Conservation (phyloP, 163 green algal species). For the Scenedesmus sp. region DNA sequence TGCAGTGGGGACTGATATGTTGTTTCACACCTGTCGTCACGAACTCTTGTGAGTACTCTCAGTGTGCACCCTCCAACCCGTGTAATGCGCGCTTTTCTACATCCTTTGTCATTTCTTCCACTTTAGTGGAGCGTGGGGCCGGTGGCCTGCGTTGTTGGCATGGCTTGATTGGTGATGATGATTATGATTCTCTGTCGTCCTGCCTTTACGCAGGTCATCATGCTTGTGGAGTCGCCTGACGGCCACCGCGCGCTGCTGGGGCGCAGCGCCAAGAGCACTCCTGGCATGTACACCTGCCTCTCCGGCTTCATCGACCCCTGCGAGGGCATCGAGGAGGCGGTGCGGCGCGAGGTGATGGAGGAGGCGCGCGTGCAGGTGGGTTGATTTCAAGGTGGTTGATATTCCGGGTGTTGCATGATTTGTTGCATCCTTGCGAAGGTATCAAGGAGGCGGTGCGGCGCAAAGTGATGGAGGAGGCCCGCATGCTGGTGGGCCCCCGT, state of each 20-base stretch:
- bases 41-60: too few species aligned
- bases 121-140: too few species aligned
- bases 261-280: conserved; percentile 65
- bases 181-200: background rate
- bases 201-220: conserved; percentile 66
- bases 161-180: too few species aligned
- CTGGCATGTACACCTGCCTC: conserved; percentile 86
- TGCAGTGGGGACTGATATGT: background rate
- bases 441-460: too few species aligned
- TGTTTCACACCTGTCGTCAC: background rate
- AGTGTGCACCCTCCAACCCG: too few species aligned
- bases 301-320: conserved; percentile 88
- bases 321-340: conserved; percentile 81
- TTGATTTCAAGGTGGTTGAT: background rate
- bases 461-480: too few species aligned
- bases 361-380: conserved; percentile 75
- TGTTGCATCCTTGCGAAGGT: too few species aligned
- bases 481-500: too few species aligned
- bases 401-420: background rate
- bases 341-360: conserved; percentile 82
- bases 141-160: too few species aligned
- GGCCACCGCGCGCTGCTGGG: conserved; percentile 78
- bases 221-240: conserved; percentile 76
- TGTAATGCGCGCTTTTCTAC: too few species aligned
- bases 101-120: too few species aligned